Evolutionary conservation across 2,329 filamentous ascomycete species (phyloP).

Genomic region (Gaeumannomyces tritici): DNA sequence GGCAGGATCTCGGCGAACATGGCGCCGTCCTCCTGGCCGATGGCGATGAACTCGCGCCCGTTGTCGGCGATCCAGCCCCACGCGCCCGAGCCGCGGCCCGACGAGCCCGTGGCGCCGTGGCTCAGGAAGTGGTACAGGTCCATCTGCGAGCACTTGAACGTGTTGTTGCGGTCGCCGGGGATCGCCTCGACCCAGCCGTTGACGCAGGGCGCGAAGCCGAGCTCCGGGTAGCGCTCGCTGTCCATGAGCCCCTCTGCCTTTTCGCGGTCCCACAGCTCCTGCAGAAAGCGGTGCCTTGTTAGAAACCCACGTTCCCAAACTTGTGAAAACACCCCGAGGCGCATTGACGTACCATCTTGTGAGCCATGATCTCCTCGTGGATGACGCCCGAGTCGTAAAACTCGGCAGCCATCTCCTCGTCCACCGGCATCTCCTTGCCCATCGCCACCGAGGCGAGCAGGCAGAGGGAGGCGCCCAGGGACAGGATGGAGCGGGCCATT

Average conservation of each 20-base stretch:
- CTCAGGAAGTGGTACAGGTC: slow-evolving; percentile 4
- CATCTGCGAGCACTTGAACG: background rate
- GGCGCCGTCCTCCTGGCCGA: slow-evolving; percentile 43
- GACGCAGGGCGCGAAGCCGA: background rate
- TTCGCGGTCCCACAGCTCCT: background rate
- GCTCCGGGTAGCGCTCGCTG: background rate
- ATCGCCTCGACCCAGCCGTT: background rate
- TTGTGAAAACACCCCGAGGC: too few species aligned
- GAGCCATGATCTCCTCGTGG: background rate
- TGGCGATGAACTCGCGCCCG: slow-evolving; percentile 45
- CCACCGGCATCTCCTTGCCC: slow-evolving; percentile 2
- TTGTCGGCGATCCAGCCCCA: slow-evolving; percentile 37
- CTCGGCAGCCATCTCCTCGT: slow-evolving; percentile 1
- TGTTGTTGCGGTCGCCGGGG: background rate
- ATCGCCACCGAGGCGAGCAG: slow-evolving; percentile 1
- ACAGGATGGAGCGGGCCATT: slow-evolving; percentile 1
- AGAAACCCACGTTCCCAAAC: too few species aligned
- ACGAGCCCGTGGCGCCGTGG: background rate
- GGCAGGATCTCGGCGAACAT: slow-evolving; percentile 40
- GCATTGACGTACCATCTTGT: background rate
- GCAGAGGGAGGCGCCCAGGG: background rate
- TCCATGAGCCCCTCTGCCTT: background rate
- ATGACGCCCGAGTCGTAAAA: background rate
- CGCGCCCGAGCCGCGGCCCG: background rate
- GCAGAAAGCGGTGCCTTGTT: background rate